These are phyloP conservation scores for Zygotorulaspora sp. DNA, from an alignment of 805 yeast species.

Conservation along the genomic window DNA sequence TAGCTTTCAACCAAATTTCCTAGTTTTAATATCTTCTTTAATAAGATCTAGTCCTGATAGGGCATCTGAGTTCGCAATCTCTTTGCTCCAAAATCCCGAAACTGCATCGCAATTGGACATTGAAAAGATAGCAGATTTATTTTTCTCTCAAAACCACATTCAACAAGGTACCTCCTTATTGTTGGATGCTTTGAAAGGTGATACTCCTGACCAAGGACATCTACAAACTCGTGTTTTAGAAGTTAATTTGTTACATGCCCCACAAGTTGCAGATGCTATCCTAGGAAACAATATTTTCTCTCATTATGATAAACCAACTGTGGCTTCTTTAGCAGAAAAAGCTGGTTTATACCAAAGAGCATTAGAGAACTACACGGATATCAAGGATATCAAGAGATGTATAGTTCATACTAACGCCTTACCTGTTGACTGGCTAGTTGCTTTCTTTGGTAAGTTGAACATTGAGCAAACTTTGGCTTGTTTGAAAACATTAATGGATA, in stretches of 20 bases:
- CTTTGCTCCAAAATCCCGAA: constrained; percentile 63
- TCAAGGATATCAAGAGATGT: constrained; percentile 92
- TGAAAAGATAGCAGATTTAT: constrained; percentile 86
- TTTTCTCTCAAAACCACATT: constrained; percentile 86
- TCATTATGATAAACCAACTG: constrained; percentile 89
- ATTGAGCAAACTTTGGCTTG: constrained; percentile 90
- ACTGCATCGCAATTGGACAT: constrained; percentile 60
- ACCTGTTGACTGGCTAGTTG: constrained; percentile 91
- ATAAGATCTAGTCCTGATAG: constrained; percentile 94
- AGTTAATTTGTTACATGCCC: constrained; percentile 90
- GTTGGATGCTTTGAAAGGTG: constrained; percentile 90
- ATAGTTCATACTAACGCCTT: constrained; percentile 79
- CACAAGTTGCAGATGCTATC: constrained; percentile 99
- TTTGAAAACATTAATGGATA: constrained; percentile 76
- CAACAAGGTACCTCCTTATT: constrained; percentile 98
- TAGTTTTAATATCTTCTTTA: constrained; percentile 83
- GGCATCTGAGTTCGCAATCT: constrained; percentile 94
- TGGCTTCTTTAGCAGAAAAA: constrained; percentile 89
- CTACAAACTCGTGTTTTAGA: constrained; percentile 92
- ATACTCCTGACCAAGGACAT: constrained; percentile 91
- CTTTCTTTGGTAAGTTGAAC: constrained; percentile 87
- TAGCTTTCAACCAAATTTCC: constrained; percentile 82
- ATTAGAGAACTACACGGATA: constrained; percentile 89
- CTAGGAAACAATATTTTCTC: constrained; percentile 93
- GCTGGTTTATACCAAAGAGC: constrained; percentile 97